These are phyloP conservation scores for Lipomyces orientalis DNA, from an alignment of 805 yeast species.

Conservation along the genomic window DNA sequence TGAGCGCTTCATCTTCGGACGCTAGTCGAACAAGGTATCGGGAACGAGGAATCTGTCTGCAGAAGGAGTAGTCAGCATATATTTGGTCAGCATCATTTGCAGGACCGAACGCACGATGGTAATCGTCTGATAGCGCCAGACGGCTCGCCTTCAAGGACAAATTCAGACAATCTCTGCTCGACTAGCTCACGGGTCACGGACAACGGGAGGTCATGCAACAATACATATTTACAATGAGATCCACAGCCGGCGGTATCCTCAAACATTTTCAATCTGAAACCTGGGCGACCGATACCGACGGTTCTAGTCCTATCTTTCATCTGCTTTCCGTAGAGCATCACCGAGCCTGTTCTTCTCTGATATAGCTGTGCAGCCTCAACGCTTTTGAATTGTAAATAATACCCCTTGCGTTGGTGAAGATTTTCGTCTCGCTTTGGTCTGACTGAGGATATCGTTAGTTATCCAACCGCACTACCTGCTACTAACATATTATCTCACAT, in stretches of 20 bases:
- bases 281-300: not conserved
- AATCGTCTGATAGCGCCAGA: not conserved
- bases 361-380: conserved; percentile 3
- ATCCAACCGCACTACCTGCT: not conserved
- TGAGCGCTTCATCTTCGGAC: conserved; percentile 19
- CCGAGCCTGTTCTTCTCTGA: not conserved
- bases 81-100: not conserved
- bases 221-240: not conserved
- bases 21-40: conserved; percentile 10
- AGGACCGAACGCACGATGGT: not conserved
- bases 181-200: not conserved
- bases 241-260: not conserved
- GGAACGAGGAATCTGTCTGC: not conserved
- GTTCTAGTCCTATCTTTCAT: not conserved
- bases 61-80: not conserved
- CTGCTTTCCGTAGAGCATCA: not conserved
- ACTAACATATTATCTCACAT: not conserved
- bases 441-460: not conserved
- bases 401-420: not conserved
- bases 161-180: not conserved
- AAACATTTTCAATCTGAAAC: not conserved
- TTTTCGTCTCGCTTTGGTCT: not conserved
- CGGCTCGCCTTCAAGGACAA: not conserved
- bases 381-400: not conserved
- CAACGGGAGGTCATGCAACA: not conserved